Evolutionary conservation across 2,329 filamentous ascomycete genomes (phyloP).

Genomic region (Alternaria sp.): DNA sequence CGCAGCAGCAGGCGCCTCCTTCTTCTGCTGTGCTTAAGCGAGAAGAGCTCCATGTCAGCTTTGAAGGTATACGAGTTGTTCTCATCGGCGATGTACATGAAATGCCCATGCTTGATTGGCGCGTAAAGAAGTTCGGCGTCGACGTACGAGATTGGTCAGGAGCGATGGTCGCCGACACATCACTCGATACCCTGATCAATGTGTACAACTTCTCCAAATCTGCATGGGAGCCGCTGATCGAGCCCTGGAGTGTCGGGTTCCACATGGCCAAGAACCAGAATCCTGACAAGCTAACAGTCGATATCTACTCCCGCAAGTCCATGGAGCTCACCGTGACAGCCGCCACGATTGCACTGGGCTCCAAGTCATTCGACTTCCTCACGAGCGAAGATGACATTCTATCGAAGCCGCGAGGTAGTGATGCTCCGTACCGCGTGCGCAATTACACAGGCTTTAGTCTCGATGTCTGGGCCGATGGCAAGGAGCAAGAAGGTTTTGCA

Average conservation of each 20-base stretch:
- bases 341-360: constrained; percentile 89
- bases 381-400: constrained; percentile 88
- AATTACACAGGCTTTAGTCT: constrained; percentile 97
- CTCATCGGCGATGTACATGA: constrained; percentile 96
- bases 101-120: constrained; percentile 91
- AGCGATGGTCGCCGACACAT: constrained; percentile 83
- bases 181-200: constrained; percentile 93
- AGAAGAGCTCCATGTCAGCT: constrained; percentile 84
- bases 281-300: constrained; percentile 80
- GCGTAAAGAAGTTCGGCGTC: constrained; percentile 86
- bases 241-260: constrained; percentile 95
- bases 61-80: constrained; percentile 90
- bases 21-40: constrained; percentile 66
- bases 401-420: constrained; percentile 88
- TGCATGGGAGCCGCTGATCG: constrained; percentile 94
- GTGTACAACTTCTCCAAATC: constrained; percentile 99
- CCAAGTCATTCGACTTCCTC: constrained; percentile 91
- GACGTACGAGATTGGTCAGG: constrained; percentile 91
- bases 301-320: constrained; percentile 86
- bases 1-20: constrained; percentile 62
- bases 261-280: constrained; percentile 81
- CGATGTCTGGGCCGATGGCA: constrained; percentile 76
- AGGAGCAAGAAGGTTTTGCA: constrained; percentile 73
- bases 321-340: constrained; percentile 94
- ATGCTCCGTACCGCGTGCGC: constrained; percentile 90